Base-by-base conservation (phyloP, 1,139 yeast species). In the Groenewaldozyma auringiensis region DNA sequence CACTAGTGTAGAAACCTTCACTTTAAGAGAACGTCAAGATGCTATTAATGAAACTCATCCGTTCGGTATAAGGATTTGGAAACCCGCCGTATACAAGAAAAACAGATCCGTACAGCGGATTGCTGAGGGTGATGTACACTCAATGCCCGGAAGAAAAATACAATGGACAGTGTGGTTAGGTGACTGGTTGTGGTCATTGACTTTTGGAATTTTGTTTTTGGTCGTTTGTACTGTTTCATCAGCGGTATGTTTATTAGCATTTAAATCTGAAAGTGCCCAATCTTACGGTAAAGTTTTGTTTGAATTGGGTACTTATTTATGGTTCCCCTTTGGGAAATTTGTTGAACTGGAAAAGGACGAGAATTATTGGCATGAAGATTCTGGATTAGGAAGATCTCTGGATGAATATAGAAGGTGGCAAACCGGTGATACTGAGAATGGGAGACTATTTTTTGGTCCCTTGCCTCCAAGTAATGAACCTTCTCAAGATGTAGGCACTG, bases 41-140 rank as follows among this genome's bases (percentile, higher is more conserved):
- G 98, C 98, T 2, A 94, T 92, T 62, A 92, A 92, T 60, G 81
- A 86, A 46, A 88, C 97, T 1, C 98, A 94, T 68, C 98, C 98
- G 0, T 92, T 92, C 61, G 98, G 98, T 73, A 88, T 92, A 45
- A 83, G 95, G 63, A 86, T 92, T 56, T 92, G 98, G 98, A 92
- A 92, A 61, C 98, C 98, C 1, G 96, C 98, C 2, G 72, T 92
- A 49, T 92, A 92, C 66, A 92, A 94, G 62, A 92, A 92, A 64
- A 77, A 78, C 51, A 79, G 99, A 57, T 86, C 96, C 1, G 97
- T 92, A 33, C 94, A 94, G 53, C 73, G 81, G 32, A 81, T 88
- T 47, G 97, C 97, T 0, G 95, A 87, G 49, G 87, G 85, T 52
- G 99, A 92, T 69, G 86, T 92, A 54, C 97, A 89, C 63, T 89